phyloP scores from a whole-genome alignment of 2,329 filamentous ascomycete genomes.

The Aspergillus clavatus region DNA sequence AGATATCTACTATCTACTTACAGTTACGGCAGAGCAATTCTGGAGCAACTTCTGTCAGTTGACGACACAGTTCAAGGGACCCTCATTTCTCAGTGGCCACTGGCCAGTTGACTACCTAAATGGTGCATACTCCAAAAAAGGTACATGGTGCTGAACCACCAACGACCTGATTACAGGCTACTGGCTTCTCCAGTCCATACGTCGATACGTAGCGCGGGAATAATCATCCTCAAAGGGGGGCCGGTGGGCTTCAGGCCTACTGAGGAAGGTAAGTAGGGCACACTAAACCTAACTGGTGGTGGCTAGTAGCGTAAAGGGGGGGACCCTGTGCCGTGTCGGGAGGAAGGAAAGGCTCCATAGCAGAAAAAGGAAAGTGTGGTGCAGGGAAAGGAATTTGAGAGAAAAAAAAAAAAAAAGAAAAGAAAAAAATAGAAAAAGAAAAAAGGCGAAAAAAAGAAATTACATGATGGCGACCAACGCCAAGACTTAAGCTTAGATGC shows the following conservation, averaged over 20 bases:
- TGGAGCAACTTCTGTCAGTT: too few species aligned
- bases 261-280: background rate
- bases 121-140: too few species aligned
- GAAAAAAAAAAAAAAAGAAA: constrained; percentile 1
- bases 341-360: constrained; percentile 2
- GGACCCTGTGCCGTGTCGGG: background rate
- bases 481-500: constrained; percentile 5
- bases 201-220: too few species aligned
- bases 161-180: too few species aligned
- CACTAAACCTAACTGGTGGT: background rate
- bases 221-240: background rate
- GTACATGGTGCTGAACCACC: too few species aligned
- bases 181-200: too few species aligned
- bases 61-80: too few species aligned
- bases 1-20: too few species aligned
- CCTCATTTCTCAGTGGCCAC: too few species aligned
- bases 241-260: background rate
- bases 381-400: background rate
- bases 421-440: constrained; percentile 4
- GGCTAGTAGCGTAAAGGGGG: background rate
- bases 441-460: constrained; percentile 2
- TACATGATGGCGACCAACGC: constrained; percentile 1
- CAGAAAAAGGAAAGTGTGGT: background rate
- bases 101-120: too few species aligned
- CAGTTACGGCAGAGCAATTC: too few species aligned